Evolutionary conservation across 805 yeast species (phyloP), one percentile per base, ranked within the genome.

Genomic region (Kuraishia floccosa): DNA sequence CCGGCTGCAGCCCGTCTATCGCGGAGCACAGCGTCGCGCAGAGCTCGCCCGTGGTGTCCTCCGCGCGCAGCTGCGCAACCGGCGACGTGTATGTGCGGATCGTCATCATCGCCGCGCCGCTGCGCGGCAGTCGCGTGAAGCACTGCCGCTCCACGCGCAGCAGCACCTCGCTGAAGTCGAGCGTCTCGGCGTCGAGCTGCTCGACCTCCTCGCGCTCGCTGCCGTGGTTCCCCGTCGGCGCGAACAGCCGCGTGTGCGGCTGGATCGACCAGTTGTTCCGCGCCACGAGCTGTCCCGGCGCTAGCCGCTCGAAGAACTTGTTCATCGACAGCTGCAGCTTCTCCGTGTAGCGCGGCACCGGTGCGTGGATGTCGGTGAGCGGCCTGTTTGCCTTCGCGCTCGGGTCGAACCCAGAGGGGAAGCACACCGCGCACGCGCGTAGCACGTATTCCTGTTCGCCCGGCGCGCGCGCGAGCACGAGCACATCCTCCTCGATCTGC

Each of bases 391-490:
- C 60, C 38, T 69, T 65, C 7, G 46, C 52, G 4, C 61, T 50
- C 4, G 89, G 87, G 43, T 73, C 72, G 50, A 81, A 81, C 2
- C 89, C 89, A 1, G 78, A 72, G 1, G 89, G 84, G 41, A 76
- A 77, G 6, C 75, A 72, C 16, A 75, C 65, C 3, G 67, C 54
- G 6, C 74, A 71, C 1, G 73, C 75, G 31, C 76, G 58, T 26
- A 76, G 47, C 17, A 65, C 56, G 45, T 77, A 80, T 41, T 77
- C 86, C 33, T 68, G 71, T 12, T 63, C 62, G 17, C 53, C 51
- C 9, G 52, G 54, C 35, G 49, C 46, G 33, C 63, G 63, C 5
- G 68, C 44, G 41, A 80, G 41, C 5, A 81, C 49, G 25, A 80
- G 44, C 33, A 75, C 61, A 44, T 81, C 87, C 41, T 78, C 86